Conservation (phyloP, 805 yeast species). For the Zygotorulaspora danielsina region DNA sequence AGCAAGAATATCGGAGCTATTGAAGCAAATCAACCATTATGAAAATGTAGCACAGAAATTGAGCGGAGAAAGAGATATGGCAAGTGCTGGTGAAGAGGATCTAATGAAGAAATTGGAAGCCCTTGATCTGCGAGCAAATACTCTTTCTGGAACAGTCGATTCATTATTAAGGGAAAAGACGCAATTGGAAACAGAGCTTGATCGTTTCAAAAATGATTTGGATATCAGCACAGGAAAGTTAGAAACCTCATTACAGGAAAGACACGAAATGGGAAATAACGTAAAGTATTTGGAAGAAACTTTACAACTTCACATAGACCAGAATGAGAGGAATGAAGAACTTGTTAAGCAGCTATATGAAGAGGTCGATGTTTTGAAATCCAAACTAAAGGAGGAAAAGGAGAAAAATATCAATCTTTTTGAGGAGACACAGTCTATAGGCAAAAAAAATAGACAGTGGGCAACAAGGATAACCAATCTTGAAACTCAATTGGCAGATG, state of each 20-base stretch:
- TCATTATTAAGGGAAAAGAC: slow-evolving; percentile 63
- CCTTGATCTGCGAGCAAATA: slow-evolving; percentile 48
- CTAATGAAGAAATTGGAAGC: slow-evolving; percentile 44
- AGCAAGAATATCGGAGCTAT: slow-evolving; percentile 37
- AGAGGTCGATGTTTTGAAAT: slow-evolving; percentile 33
- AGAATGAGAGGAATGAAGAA: slow-evolving; percentile 31
- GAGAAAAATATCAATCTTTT: slow-evolving; percentile 51
- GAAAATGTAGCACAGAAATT: slow-evolving; percentile 40
- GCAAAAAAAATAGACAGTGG: slow-evolving; percentile 51
- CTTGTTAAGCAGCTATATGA: slow-evolving; percentile 37
- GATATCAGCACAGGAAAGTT: slow-evolving; percentile 28
- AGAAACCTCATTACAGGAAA: slow-evolving; percentile 20
- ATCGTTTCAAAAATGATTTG: slow-evolving; percentile 40
- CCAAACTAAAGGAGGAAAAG: slow-evolving; percentile 41
- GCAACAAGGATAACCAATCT: slow-evolving; percentile 42
- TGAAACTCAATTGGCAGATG: slow-evolving; percentile 46
- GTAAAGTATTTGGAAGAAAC: slow-evolving; percentile 30
- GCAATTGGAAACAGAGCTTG: slow-evolving; percentile 49
- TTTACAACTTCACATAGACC: slow-evolving; percentile 30
- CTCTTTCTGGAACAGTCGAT: slow-evolving; percentile 55
- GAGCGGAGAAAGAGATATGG: slow-evolving; percentile 42
- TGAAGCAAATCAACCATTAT: slow-evolving; percentile 42
- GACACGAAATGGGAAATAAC: slow-evolving; percentile 21
- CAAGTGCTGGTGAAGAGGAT: slow-evolving; percentile 42
- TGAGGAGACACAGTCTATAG: slow-evolving; percentile 66